These are phyloP conservation scores for Penicillium sp. DNA, from an alignment of 2,329 filamentous ascomycete species.

Conservation along the genomic window DNA sequence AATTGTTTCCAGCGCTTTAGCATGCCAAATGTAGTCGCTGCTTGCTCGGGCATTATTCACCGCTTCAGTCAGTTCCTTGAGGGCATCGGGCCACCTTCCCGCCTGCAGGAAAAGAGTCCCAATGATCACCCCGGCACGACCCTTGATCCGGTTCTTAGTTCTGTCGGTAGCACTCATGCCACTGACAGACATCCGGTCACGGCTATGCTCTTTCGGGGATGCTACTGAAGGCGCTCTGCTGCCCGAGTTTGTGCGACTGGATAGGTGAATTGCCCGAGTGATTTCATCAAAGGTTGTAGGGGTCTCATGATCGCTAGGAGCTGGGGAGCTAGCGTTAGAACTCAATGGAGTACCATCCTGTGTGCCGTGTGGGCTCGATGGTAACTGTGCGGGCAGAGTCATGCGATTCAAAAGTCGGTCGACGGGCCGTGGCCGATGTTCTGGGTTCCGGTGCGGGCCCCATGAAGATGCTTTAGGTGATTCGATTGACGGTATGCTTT, in stretches of 20 bases:
- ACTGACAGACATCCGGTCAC: slow-evolving; percentile 60
- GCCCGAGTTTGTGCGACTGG: slow-evolving; percentile 39
- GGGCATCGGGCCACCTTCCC: slow-evolving; percentile 83
- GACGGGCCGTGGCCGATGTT: slow-evolving; percentile 39
- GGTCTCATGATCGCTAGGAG: slow-evolving; percentile 40
- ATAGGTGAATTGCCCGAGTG: slow-evolving; percentile 42
- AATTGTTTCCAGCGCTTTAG: slow-evolving; percentile 87
- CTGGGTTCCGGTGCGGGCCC: slow-evolving; percentile 52
- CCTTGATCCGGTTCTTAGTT: slow-evolving; percentile 75
- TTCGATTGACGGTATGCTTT: slow-evolving; percentile 71
- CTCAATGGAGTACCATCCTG: slow-evolving; percentile 38
- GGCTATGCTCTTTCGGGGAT: slow-evolving; percentile 53
- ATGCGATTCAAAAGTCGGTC: slow-evolving; percentile 68
- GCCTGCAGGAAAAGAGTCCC: slow-evolving; percentile 84
- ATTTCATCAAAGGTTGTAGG: slow-evolving; percentile 56
- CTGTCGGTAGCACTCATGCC: slow-evolving; percentile 77
- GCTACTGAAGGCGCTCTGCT: slow-evolving; percentile 36
- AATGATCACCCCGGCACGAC: slow-evolving; percentile 73
- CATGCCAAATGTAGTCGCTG: slow-evolving; percentile 96
- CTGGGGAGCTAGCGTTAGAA: slow-evolving; percentile 36
- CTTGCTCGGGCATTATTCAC: slow-evolving; percentile 72
- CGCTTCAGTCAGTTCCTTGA: slow-evolving; percentile 78
- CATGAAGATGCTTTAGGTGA: slow-evolving; percentile 60
- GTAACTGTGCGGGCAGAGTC: slow-evolving; percentile 69
- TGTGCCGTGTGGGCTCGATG: slow-evolving; percentile 42